These are phyloP conservation scores for Clonostachys solani DNA, from an alignment of 2,329 filamentous ascomycete species.

Conservation along the genomic window DNA sequence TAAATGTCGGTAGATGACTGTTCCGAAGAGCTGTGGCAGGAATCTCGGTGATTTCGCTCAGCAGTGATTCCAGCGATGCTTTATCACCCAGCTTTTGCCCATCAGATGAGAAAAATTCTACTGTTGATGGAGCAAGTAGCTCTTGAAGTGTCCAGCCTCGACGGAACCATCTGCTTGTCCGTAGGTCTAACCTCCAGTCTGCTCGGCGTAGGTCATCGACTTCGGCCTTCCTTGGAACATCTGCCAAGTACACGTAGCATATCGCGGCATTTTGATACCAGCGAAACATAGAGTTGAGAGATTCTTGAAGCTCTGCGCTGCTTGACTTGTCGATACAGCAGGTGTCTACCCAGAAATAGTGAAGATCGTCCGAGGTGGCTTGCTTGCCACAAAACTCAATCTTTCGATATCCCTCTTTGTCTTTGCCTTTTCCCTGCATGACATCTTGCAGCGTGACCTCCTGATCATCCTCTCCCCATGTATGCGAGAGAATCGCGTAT, in stretches of 20 bases:
- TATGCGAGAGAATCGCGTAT: conserved; percentile 24
- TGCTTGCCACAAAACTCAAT: not conserved
- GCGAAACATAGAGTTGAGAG: too few species aligned
- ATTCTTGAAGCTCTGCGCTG: too few species aligned
- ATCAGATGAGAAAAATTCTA: conserved; percentile 1
- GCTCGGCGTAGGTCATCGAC: too few species aligned
- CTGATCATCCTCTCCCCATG: conserved; percentile 16
- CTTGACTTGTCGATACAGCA: conserved; percentile 9
- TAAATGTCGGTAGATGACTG: too few species aligned
- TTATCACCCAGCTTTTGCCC: not conserved
- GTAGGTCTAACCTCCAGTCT: not conserved
- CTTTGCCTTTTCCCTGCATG: conserved; percentile 6
- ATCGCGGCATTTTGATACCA: conserved; percentile 1
- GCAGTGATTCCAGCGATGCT: not conserved
- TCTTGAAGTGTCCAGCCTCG: conserved; percentile 1
- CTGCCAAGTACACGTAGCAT: conserved; percentile 8
- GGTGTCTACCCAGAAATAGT: conserved; percentile 8
- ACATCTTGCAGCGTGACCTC: conserved; percentile 16
- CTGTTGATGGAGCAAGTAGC: conserved; percentile 1
- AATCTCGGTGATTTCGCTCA: too few species aligned
- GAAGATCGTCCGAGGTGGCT: not conserved
- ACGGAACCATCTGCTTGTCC: conserved; percentile 1
- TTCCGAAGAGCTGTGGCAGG: too few species aligned
- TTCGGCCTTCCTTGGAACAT: not conserved
- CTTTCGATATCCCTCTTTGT: not conserved